phyloP scores from a whole-genome alignment of 352 stramenopile species.

The Lagenidium sp. region DNA sequence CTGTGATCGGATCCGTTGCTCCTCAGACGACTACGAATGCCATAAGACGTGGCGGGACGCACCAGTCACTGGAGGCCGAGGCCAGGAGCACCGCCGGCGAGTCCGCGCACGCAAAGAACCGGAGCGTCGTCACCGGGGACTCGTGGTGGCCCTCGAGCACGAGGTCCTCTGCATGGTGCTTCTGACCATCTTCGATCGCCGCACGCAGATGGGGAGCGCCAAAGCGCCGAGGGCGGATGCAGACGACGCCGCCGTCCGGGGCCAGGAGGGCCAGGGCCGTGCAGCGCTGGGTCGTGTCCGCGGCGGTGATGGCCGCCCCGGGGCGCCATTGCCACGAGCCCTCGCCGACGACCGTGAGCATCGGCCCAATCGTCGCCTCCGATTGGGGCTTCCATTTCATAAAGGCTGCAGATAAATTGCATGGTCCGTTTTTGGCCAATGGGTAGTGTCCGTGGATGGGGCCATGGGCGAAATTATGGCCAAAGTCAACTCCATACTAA shows the following conservation, averaged over 20 bases:
- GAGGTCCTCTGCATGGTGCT: slow-evolving; percentile 7
- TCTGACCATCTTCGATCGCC: no score
- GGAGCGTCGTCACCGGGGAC: slow-evolving; percentile 21
- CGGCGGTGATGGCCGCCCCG: slow-evolving; percentile 25
- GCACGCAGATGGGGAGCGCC: no score
- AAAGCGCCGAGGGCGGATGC: slow-evolving; percentile 22
- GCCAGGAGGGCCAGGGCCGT: slow-evolving; percentile 30
- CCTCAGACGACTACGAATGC: no score
- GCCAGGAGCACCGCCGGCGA: slow-evolving; percentile 22
- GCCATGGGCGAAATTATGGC: no score
- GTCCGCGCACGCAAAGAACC: slow-evolving; percentile 17
- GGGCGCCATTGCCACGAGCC: slow-evolving; percentile 36
- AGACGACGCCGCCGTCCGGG: slow-evolving; percentile 32
- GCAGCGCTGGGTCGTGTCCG: slow-evolving; percentile 14
- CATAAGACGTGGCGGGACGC: no score
- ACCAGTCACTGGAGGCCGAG: slow-evolving; percentile 66
- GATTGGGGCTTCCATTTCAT: no score
- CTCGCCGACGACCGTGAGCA: slow-evolving; percentile 26
- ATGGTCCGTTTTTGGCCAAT: no score
- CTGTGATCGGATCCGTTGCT: slow-evolving; percentile 17
- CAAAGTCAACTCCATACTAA: no score
- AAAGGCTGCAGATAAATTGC: no score
- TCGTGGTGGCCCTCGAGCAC: slow-evolving; percentile 10
- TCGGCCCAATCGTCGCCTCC: no score
- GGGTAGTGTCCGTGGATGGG: no score